Base-by-base conservation (phyloP, 768 basidiomycete genomes). In the Trametes elegans region DNA sequence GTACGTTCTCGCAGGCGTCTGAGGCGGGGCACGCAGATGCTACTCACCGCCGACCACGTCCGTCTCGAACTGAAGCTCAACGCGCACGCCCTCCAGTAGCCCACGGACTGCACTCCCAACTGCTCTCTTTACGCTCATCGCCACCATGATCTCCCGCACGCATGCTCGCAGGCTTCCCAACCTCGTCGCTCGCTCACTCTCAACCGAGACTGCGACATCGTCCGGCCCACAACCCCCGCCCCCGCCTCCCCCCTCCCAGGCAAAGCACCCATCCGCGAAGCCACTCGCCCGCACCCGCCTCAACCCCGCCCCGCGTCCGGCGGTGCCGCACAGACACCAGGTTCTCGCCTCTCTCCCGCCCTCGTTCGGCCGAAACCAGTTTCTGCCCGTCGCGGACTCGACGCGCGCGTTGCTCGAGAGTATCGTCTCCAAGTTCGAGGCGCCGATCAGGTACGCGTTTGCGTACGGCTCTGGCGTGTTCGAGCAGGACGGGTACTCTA, bases 381-480 rank as follows among this genome's bases (percentile, higher is more conserved):
- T 92, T 5, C 76, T 93, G 0, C 80, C 87, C 0, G 91, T 93
- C 7, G 78, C 89, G 11, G 85, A 86, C 66, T 84, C 87, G 23
- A 93, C 87, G 3, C 82, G 91, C 4, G 85, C 88, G 3, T 74
- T 93, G 23, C 79, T 96, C 14, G 90, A 94, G 66, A 76, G 79
- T 55, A 86, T 98, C 53, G 86, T 97, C 29, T 74, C 75, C 13
- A 78, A 83, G 43, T 96, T 98, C 64, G 80, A 92, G 36, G 91
- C 92, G 0, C 95, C 95, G 9, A 90, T 98, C 44, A 86, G 95
- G 19, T 98, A 96, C 76, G 97, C 95, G 0, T 94, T 98, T 66
- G 97, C 97, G 0, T 99, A 98, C 67, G 97, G 97, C 11, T 93
- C 89, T 3, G 97, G 96, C 0, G 94, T 98, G 2, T 97, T 97